Conservation (phyloP, 208 protist genomes). For the Blastocrithidia nonstop region DNA sequence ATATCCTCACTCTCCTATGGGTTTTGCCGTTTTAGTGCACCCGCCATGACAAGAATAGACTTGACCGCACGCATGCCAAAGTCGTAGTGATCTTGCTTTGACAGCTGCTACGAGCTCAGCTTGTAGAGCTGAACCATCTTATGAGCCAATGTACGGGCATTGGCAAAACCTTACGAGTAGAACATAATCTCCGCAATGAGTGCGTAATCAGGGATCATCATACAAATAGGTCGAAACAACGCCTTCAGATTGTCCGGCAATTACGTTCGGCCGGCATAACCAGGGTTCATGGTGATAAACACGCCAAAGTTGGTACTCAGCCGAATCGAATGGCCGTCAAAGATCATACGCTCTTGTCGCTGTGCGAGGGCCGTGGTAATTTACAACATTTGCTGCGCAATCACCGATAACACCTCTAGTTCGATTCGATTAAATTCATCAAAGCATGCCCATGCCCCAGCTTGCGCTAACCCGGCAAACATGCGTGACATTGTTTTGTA, state of each 20-base stretch:
- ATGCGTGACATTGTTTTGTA: constrained; percentile 93
- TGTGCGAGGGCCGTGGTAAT: constrained; percentile 85
- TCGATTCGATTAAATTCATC: constrained; percentile 97
- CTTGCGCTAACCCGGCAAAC: constrained; percentile 91
- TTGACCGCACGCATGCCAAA: constrained; percentile 94
- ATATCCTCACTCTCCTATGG: constrained; percentile 87
- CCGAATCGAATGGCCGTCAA: constrained; percentile 87
- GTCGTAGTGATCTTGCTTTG: constrained; percentile 94
- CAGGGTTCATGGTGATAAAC: constrained; percentile 97
- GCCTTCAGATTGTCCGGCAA: constrained; percentile 96
- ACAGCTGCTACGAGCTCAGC: constrained; percentile 91
- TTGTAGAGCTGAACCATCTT: constrained; percentile 96
- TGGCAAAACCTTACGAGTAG: constrained; percentile 93
- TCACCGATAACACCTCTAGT: constrained; percentile 93
- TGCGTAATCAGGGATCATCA: constrained; percentile 95
- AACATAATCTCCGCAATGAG: constrained; percentile 97
- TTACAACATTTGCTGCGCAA: constrained; percentile 92
- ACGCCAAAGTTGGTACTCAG: constrained; percentile 90
- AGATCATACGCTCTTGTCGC: constrained; percentile 74
- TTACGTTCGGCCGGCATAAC: constrained; percentile 94
- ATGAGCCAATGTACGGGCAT: constrained; percentile 86
- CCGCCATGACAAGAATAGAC: constrained; percentile 91
- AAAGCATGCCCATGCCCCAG: constrained; percentile 93
- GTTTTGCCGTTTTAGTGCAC: constrained; percentile 79
- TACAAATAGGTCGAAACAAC: constrained; percentile 94